Evolutionary conservation across 352 stramenopile genomes (phyloP).

Genomic region (Pythium pyrilobum): DNA sequence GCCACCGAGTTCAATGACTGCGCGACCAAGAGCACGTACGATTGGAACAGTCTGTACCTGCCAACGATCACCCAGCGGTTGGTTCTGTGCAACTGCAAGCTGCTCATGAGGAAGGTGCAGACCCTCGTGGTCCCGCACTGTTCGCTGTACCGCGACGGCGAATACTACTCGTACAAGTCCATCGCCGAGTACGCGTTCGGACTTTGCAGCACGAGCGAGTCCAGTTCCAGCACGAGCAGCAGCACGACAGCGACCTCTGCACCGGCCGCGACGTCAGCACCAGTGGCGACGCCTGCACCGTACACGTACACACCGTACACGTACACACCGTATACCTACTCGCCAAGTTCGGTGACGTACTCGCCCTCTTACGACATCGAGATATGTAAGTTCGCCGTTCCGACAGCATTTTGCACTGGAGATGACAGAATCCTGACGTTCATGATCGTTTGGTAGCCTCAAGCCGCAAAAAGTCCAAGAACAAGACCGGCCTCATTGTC

Average conservation of each 20-base stretch:
- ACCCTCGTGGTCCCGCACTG: neutral
- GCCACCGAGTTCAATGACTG: neutral
- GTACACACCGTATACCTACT: too few relatives aligned
- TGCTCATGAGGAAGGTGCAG: neutral
- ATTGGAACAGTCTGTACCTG: neutral
- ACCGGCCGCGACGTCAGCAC: too few relatives aligned
- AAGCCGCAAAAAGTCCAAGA: neutral
- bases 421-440: too few relatives aligned
- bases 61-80: neutral
- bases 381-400: neutral
- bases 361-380: neutral
- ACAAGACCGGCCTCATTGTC: constrained; percentile 2
- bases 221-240: too few relatives aligned
- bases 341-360: too few relatives aligned
- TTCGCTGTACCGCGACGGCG: neutral
- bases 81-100: neutral
- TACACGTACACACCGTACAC: too few relatives aligned
- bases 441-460: neutral
- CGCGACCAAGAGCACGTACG: constrained; percentile 1
- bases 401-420: too few relatives aligned
- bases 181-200: constrained; percentile 5
- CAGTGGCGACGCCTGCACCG: too few relatives aligned
- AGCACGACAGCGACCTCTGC: neutral
- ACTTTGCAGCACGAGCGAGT: neutral
- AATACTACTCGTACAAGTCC: neutral